A percentile compares a stretch with the other conserved stretches of the same genome.
Evolutionary conservation across 257 asterid species (phyloP).

Genomic region (Fraxinus pennsylvanica): DNA sequence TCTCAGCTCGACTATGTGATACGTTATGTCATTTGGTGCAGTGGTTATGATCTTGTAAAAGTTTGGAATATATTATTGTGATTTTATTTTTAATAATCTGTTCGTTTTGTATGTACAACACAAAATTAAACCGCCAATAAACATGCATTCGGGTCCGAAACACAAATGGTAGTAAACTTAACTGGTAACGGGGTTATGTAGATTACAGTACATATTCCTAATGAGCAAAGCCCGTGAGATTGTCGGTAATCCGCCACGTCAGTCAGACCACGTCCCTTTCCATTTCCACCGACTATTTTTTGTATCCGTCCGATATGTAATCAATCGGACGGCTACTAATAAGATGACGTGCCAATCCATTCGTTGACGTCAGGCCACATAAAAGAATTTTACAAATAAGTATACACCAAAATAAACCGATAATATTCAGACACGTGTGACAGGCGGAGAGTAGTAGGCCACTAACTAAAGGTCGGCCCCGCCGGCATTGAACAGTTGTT

Average conservation of each 20-base stretch:
- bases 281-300: neutral
- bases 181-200: no score
- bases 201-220: no score
- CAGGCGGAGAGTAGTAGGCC: neutral
- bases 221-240: neutral
- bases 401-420: neutral
- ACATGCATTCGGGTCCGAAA: no score
- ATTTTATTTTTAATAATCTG: no score
- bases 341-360: neutral
- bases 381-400: neutral
- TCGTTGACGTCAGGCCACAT: neutral
- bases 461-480: neutral
- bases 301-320: neutral
- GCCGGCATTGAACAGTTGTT: neutral
- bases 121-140: no score
- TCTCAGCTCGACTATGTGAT: no score
- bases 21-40: no score
- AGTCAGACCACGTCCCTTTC: neutral
- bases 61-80: no score
- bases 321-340: neutral
- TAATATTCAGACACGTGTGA: neutral
- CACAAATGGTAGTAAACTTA: no score
- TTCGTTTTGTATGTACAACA: no score
- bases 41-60: no score
- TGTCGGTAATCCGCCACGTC: neutral